These are phyloP conservation scores for Ceratobasidium sp. DNA, from an alignment of 1,284 basidiomycete genomes.

Conservation along the genomic window DNA sequence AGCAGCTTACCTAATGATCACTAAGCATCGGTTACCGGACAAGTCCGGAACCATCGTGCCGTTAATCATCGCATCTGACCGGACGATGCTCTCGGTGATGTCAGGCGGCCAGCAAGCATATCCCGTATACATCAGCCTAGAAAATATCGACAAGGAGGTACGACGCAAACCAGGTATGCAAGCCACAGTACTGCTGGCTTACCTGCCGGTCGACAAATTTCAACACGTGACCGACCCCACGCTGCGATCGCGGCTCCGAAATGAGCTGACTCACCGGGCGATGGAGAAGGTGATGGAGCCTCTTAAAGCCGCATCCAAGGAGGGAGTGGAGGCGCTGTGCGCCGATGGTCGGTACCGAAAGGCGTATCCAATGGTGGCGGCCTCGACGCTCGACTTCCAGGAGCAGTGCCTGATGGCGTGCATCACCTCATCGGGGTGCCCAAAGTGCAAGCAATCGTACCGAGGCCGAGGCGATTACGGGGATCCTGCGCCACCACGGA, in stretches of 20 bases:
- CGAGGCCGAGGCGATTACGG: constrained; percentile 8
- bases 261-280: neutral
- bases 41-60: neutral
- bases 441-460: neutral
- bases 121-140: neutral
- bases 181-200: neutral
- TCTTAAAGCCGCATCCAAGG: neutral
- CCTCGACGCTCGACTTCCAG: constrained; percentile 46
- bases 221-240: neutral
- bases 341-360: neutral
- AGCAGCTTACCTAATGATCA: neutral
- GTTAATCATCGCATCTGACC: neutral
- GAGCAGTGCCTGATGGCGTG: constrained; percentile 46
- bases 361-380: constrained; percentile 39
- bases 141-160: neutral
- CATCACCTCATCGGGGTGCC: constrained; percentile 14
- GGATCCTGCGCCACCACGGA: neutral
- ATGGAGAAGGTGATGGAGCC: neutral
- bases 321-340: neutral
- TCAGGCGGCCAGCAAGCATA: neutral
- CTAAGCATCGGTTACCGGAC: neutral
- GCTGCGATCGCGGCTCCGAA: neutral
- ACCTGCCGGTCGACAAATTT: constrained; percentile 25
- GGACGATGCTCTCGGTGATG: neutral
- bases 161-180: neutral